A percentile compares a stretch with the other conserved stretches of the same genome.
These are phyloP conservation scores for Suhomyces tanzawaensis DNA, from an alignment of 805 yeast species.

Conservation along the genomic window DNA sequence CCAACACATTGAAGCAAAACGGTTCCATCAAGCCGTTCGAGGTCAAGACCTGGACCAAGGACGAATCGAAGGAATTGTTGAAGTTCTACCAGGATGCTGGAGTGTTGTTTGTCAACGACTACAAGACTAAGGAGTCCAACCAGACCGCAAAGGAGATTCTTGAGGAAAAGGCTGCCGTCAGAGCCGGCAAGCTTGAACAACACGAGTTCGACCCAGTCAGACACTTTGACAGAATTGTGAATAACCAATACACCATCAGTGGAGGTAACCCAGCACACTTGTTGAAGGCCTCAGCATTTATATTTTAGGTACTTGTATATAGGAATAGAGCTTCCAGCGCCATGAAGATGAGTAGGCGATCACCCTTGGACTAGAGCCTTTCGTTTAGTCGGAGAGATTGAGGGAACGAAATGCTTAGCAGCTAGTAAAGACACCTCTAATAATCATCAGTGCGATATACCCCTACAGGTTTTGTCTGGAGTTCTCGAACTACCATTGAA, in stretches of 20 bases:
- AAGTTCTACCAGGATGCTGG: conserved; percentile 32
- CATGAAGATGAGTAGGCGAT: too few species aligned
- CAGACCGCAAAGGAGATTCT: conserved; percentile 10
- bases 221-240: conserved; percentile 29
- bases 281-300: conserved; percentile 29
- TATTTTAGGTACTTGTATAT: conserved; percentile 16
- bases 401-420: too few species aligned
- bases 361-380: too few species aligned
- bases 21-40: conserved; percentile 30
- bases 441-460: too few species aligned
- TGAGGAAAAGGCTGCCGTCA: conserved; percentile 13
- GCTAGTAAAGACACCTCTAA: too few species aligned
- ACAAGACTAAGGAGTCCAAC: conserved; percentile 25
- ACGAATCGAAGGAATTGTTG: conserved; percentile 30
- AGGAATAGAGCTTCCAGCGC: neutral
- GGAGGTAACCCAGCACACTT: conserved; percentile 41
- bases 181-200: conserved; percentile 12
- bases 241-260: conserved; percentile 31
- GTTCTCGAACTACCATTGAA: too few species aligned
- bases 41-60: conserved; percentile 28
- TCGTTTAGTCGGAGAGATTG: too few species aligned
- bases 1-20: conserved; percentile 42
- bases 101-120: conserved; percentile 32
- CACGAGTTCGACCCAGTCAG: conserved; percentile 19
- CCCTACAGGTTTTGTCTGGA: too few species aligned